phyloP scores from a whole-genome alignment of 352 stramenopile species.

The Phytophthora sp. region DNA sequence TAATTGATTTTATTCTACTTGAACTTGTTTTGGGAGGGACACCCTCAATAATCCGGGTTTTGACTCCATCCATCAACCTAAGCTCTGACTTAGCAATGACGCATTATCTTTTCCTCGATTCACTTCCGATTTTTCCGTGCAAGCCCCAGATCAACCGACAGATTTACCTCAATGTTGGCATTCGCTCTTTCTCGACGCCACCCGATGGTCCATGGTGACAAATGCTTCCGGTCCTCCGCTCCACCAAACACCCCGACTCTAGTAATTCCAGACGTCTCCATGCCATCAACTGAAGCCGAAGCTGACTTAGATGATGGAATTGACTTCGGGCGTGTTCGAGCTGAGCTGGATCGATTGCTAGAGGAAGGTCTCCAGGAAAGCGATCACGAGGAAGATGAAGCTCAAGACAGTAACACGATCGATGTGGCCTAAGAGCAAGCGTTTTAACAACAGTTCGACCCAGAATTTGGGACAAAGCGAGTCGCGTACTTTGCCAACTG shows the following conservation, averaged over 20 bases:
- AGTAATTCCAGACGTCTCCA: background rate
- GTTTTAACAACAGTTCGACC: background rate
- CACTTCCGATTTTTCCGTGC: slow-evolving; percentile 19
- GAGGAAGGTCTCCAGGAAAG: slow-evolving; percentile 29
- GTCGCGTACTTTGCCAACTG: slow-evolving; percentile 8
- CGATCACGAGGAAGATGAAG: background rate
- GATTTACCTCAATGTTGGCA: slow-evolving; percentile 20
- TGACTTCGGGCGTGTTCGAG: slow-evolving; percentile 26
- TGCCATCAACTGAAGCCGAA: slow-evolving; percentile 2
- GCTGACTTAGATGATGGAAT: slow-evolving; percentile 20
- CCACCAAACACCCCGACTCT: background rate
- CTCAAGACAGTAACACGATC: slow-evolving; percentile 1
- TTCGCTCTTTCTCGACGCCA: slow-evolving; percentile 13
- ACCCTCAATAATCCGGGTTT: too few relatives aligned
- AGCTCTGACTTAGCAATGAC: too few relatives aligned
- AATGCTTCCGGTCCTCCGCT: too few relatives aligned
- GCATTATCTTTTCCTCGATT: slow-evolving; percentile 9
- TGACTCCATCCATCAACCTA: too few relatives aligned
- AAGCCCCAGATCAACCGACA: background rate
- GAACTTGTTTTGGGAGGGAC: too few relatives aligned
- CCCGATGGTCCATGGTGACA: too few relatives aligned
- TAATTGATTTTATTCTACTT: too few relatives aligned
- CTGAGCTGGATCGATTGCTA: slow-evolving; percentile 29
- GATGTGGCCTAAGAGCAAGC: slow-evolving; percentile 4
- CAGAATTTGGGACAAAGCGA: slow-evolving; percentile 4